Evolutionary conservation across 2,329 filamentous ascomycete genomes (phyloP).

Genomic region (Harringtonia aguacate): DNA sequence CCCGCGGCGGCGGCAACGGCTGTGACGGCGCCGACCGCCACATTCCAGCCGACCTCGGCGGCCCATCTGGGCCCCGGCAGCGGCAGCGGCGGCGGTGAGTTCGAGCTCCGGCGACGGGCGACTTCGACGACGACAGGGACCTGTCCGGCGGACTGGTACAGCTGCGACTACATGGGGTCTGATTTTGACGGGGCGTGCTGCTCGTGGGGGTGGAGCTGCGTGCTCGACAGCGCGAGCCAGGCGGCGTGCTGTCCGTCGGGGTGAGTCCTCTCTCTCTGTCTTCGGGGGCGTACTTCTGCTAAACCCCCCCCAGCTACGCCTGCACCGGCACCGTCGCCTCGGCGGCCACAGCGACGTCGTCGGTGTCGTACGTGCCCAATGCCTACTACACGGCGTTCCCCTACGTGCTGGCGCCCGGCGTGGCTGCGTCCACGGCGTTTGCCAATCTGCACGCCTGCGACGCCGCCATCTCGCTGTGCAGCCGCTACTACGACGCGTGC

Average conservation of each 20-base stretch:
- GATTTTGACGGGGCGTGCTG: not conserved
- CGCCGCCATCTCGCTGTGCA: constrained; percentile 39
- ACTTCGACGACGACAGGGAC: not conserved
- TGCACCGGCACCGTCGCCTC: constrained; percentile 42
- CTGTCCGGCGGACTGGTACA: not conserved
- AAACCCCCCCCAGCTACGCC: constrained; percentile 30
- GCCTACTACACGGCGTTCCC: constrained; percentile 46
- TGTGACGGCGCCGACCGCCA: too few species aligned
- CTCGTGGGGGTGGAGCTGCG: not conserved
- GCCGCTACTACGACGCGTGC: constrained; percentile 43
- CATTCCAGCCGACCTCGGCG: too few species aligned
- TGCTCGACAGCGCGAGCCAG: not conserved
- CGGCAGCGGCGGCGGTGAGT: too few species aligned
- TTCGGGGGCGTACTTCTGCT: not conserved
- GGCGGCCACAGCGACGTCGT: constrained; percentile 20
- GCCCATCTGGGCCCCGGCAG: too few species aligned
- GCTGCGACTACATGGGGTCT: not conserved
- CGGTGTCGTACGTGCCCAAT: constrained; percentile 42
- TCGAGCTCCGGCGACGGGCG: too few species aligned
- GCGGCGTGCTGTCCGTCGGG: not conserved
- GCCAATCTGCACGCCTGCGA: constrained; percentile 38
- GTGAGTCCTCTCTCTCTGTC: not conserved
- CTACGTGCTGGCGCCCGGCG: constrained; percentile 17
- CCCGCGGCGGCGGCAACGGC: too few species aligned
- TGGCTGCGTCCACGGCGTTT: constrained; percentile 35